A percentile compares a stretch with the other conserved stretches of the same genome.
phyloP scores from a whole-genome alignment of 495 filamentous ascomycete species.

The Opeltia flavorubescens region DNA sequence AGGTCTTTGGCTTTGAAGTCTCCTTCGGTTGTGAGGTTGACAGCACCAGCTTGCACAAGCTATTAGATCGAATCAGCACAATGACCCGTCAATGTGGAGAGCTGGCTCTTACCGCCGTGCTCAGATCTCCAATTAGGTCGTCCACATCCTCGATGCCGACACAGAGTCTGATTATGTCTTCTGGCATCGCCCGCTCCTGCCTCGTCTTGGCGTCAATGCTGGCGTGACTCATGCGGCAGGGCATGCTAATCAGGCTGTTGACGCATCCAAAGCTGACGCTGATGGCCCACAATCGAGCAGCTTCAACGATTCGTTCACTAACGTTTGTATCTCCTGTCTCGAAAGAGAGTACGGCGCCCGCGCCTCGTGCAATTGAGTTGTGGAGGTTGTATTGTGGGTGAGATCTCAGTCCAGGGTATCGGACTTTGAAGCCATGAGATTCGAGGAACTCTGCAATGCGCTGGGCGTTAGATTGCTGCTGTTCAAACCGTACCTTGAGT shows the following conservation, averaged over 20 bases:
- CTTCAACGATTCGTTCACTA: conserved; percentile 87
- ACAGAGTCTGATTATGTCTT: conserved; percentile 89
- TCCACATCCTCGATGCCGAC: conserved; percentile 92
- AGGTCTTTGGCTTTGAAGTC: conserved; percentile 44
- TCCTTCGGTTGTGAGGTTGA: conserved; percentile 63
- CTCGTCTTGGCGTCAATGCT: conserved; percentile 94
- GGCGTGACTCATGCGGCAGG: conserved; percentile 97
- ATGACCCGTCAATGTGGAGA: background rate
- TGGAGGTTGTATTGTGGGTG: conserved; percentile 96
- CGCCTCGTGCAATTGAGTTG: conserved; percentile 83
- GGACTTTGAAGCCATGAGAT: conserved; percentile 78
- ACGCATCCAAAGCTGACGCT: conserved; percentile 96
- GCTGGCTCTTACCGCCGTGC: conserved; percentile 55
- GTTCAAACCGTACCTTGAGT: conserved; percentile 93
- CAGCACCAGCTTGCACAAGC: conserved; percentile 89
- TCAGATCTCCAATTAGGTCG: conserved; percentile 88
- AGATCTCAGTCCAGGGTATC: conserved; percentile 83
- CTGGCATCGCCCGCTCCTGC: conserved; percentile 77
- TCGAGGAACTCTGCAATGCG: conserved; percentile 87
- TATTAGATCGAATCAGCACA: conserved; percentile 22
- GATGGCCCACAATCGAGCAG: conserved; percentile 82
- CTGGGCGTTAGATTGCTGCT: conserved; percentile 86
- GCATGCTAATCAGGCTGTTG: conserved; percentile 97
- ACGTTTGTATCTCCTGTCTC: conserved; percentile 76
- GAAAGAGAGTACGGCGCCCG: conserved; percentile 87